Percentiles rank a stretch among this genome's conserved stretches.
Evolutionary conservation across 768 basidiomycete species (phyloP).

Genomic region (Udeniomyces megalosporus): DNA sequence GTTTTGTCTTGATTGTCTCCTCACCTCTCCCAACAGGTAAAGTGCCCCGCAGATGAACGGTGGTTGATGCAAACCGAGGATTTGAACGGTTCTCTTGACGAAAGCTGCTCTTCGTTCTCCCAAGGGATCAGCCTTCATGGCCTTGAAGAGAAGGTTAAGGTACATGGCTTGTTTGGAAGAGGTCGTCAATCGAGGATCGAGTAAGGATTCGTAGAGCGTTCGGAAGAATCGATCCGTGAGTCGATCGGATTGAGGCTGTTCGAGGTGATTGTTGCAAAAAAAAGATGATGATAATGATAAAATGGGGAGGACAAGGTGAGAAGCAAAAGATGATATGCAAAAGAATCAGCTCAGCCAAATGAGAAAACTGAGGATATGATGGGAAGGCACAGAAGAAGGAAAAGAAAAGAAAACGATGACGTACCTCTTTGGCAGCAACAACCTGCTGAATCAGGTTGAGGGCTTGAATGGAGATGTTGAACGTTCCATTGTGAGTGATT

Average conservation of each 20-base stretch:
- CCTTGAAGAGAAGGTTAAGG: slow-evolving; percentile 81
- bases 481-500: slow-evolving; percentile 87
- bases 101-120: slow-evolving; percentile 48
- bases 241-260: slow-evolving; percentile 21
- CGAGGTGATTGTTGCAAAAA: not conserved
- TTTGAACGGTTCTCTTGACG: slow-evolving; percentile 65
- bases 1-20: too few relatives aligned
- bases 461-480: slow-evolving; percentile 90
- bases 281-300: not conserved
- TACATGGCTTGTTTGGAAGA: slow-evolving; percentile 95
- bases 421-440: slow-evolving; percentile 34
- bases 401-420: slow-evolving; percentile 33
- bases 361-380: too few relatives aligned
- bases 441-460: slow-evolving; percentile 79
- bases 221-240: slow-evolving; percentile 40
- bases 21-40: slow-evolving; percentile 63
- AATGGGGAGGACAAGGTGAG: not conserved
- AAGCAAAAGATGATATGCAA: slow-evolving; percentile 34
- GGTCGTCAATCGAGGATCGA: slow-evolving; percentile 58
- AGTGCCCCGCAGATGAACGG: slow-evolving; percentile 82
- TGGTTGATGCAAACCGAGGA: slow-evolving; percentile 55
- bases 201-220: slow-evolving; percentile 73
- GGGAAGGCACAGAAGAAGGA: too few relatives aligned
- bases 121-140: slow-evolving; percentile 52
- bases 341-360: too few relatives aligned